Base-by-base conservation (phyloP, 2,329 filamentous ascomycete species). In the Aspergillus neoniger region DNA sequence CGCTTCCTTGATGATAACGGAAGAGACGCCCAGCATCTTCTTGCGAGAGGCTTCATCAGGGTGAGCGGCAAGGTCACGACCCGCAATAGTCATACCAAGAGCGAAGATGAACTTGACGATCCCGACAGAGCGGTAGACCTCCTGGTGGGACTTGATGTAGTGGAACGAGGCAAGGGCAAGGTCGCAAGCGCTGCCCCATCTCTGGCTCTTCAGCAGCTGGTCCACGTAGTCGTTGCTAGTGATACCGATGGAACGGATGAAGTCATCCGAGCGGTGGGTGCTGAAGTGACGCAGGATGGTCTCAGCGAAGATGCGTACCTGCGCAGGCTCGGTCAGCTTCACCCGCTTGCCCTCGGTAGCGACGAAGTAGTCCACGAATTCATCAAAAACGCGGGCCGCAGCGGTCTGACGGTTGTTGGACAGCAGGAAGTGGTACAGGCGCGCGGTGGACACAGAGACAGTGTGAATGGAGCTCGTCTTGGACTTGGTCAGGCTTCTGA, bases 1-100 rank as follows among this genome's bases (percentile, higher is more conserved):
- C 1, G 77, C 77, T 57, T 78, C 75, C 62, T 73, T 71, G 30
- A 81, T 72, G 47, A 81, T 81, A 10, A 68, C 64, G 30, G 72
- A 73, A 5, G 79, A 80, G 1, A 77, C 70, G 8, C 73, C 66
- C 6, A 79, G 70, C 65, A 80, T 71, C 62, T 75, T 76, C 71
- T 77, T 77, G 61, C 74, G 75, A 23, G 73, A 63, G 2, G 67
- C 65, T n/a, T 71, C 67, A 23, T 78, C 75, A 19, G 73, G 72
- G n/a, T 71, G 66, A 0, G 71, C 72, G 9, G 69, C 67, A 48
- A 76, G 67, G 43, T 75, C 74, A 61, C 77, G 77, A 32, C 77
- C 77, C 9, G 70, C 69, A 25, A 77, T 64, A 49, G 65, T 61
- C 41, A 77, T 68, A 55, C 74, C 71, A 5, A 78, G 63, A 7